These are phyloP conservation scores for Candida awuae DNA, from an alignment of 805 yeast species.

Conservation along the genomic window DNA sequence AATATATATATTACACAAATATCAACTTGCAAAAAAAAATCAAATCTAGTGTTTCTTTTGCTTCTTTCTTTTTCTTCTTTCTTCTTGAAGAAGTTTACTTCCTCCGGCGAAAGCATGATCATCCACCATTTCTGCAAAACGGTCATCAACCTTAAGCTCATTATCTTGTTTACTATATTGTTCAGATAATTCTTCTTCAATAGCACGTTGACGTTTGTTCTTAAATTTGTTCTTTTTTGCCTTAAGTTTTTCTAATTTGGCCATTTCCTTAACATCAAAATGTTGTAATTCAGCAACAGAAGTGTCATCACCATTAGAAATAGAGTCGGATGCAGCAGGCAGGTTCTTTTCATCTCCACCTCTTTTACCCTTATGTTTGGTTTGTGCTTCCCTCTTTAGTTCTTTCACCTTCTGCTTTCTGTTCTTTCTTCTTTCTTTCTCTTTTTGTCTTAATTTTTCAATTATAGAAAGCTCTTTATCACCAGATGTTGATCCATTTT, in stretches of 20 bases:
- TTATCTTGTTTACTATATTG: slow-evolving; percentile 18
- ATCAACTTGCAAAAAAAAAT: neutral
- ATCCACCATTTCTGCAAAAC: slow-evolving; percentile 79
- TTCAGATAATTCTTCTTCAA: slow-evolving; percentile 37
- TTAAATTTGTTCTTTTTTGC: slow-evolving; percentile 39
- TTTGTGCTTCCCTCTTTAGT: slow-evolving; percentile 42
- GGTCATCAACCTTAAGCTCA: slow-evolving; percentile 55
- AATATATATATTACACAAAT: neutral
- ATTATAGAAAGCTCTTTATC: slow-evolving; percentile 62
- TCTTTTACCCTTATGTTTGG: slow-evolving; percentile 22
- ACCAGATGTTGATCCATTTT: slow-evolving; percentile 30
- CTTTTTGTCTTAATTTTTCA: slow-evolving; percentile 75
- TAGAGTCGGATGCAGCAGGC: slow-evolving; percentile 70
- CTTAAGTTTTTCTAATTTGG: slow-evolving; percentile 56
- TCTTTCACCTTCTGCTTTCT: slow-evolving; percentile 73
- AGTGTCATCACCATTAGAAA: slow-evolving; percentile 66
- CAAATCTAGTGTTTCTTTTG: slow-evolving; percentile 12
- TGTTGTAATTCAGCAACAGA: slow-evolving; percentile 55
- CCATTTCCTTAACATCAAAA: slow-evolving; percentile 70
- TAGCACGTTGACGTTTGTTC: slow-evolving; percentile 37
- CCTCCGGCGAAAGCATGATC: slow-evolving; percentile 91
- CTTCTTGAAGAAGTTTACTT: slow-evolving; percentile 78
- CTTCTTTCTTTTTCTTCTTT: slow-evolving; percentile 61
- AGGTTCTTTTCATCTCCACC: slow-evolving; percentile 33
- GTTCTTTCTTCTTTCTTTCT: slow-evolving; percentile 83